These are phyloP conservation scores for Theobroma cacao DNA, from an alignment of 345 rosid species.

Conservation along the genomic window DNA sequence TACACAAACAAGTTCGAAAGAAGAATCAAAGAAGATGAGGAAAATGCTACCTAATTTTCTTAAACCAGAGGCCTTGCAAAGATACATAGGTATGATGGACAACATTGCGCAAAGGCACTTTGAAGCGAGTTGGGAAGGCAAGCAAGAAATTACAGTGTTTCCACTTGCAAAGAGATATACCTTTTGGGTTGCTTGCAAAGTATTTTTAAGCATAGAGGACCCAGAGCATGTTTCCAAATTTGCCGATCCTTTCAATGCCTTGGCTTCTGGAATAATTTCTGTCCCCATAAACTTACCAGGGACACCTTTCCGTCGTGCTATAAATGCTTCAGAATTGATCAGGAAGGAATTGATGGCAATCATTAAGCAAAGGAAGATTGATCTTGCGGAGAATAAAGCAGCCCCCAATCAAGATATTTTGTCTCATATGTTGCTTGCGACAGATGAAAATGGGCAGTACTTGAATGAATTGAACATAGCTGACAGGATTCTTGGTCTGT, in stretches of 20 bases:
- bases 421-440: conserved; percentile 23
- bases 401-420: conserved; percentile 21
- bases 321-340: conserved; percentile 19
- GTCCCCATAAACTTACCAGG: conserved; percentile 32
- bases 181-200: conserved; percentile 35
- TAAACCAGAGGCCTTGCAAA: no score
- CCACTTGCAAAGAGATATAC: conserved; percentile 36
- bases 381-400: conserved; percentile 11
- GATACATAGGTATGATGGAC: conserved; percentile 36
- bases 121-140: conserved; percentile 27
- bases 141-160: conserved; percentile 25
- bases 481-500: conserved; percentile 28
- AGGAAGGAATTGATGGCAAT: conserved; percentile 23
- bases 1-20: conserved; percentile 23
- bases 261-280: conserved; percentile 19
- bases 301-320: conserved; percentile 27
- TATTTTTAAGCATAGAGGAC: conserved; percentile 38
- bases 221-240: conserved; percentile 14
- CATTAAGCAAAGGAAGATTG: conserved; percentile 23
- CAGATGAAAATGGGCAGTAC: conserved; percentile 17
- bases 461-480: conserved; percentile 24
- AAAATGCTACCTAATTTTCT: conserved; percentile 27
- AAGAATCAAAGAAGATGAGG: conserved; percentile 34
- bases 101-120: conserved; percentile 31
- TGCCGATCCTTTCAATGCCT: conserved; percentile 8